Conservation (phyloP, 306 rosid genomes). For the Medicago ruthenica region DNA sequence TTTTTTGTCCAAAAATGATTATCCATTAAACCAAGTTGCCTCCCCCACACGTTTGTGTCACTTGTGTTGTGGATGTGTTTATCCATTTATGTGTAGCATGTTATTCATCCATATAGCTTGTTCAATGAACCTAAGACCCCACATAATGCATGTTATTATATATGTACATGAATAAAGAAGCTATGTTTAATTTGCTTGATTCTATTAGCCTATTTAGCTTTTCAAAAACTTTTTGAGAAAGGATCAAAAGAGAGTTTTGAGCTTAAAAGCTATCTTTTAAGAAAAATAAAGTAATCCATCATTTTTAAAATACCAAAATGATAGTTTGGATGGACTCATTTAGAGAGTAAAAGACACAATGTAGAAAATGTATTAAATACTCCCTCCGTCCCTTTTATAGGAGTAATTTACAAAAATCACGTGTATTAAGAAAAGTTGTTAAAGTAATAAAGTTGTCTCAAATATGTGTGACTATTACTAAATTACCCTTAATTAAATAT, state of each 20-base stretch:
- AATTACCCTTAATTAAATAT: no score
- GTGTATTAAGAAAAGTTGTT: no score
- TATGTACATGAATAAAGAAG: slow-evolving; percentile 10
- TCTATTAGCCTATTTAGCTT: slow-evolving; percentile 8
- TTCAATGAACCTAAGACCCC: slow-evolving; percentile 48
- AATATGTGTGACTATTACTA: no score
- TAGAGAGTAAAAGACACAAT: not conserved
- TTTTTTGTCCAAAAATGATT: slow-evolving; percentile 53
- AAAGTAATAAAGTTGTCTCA: no score
- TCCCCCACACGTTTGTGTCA: slow-evolving; percentile 34
- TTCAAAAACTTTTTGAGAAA: not conserved
- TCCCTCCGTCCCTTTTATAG: no score
- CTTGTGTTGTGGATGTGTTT: slow-evolving; percentile 23
- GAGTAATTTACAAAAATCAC: no score
- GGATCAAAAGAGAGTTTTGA: not conserved
- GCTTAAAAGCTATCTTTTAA: not conserved
- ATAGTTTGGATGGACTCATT: not conserved
- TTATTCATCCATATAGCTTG: slow-evolving; percentile 36
- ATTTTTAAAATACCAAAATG: not conserved
- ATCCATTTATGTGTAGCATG: slow-evolving; percentile 39
- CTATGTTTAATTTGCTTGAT: not conserved
- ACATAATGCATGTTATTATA: slow-evolving; percentile 24
- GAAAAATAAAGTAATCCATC: slow-evolving; percentile 8
- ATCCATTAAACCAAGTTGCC: slow-evolving; percentile 70
- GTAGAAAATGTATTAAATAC: not conserved